These are phyloP conservation scores for Colletotrichum horii DNA, from an alignment of 2,329 filamentous ascomycete species.

Conservation along the genomic window DNA sequence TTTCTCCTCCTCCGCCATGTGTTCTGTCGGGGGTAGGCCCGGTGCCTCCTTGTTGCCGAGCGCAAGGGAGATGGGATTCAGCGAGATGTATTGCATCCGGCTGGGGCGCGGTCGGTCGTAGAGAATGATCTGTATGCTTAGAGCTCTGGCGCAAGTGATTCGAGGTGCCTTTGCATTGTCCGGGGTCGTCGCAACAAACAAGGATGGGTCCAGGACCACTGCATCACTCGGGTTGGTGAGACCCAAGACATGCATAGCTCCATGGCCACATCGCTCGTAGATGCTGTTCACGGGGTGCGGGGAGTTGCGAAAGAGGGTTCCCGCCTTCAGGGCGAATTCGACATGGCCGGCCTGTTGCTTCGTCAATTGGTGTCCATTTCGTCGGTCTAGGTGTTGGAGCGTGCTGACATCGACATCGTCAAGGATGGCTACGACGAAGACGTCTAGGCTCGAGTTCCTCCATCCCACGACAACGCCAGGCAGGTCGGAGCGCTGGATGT, in stretches of 20 bases:
- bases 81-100: conserved; percentile 95
- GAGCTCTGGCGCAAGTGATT: conserved; percentile 73
- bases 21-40: conserved; percentile 32
- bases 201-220: conserved; percentile 68
- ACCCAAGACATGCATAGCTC: conserved; percentile 85
- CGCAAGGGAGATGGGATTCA: conserved; percentile 86
- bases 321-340: conserved; percentile 84
- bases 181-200: conserved; percentile 67
- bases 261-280: conserved; percentile 82
- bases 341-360: conserved; percentile 72
- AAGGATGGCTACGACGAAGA: conserved; percentile 88
- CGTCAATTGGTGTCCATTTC: conserved; percentile 23
- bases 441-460: conserved; percentile 89
- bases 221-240: conserved; percentile 70
- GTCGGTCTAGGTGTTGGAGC: background rate
- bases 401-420: conserved; percentile 84
- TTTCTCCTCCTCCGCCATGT: conserved; percentile 76
- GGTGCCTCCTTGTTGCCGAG: conserved; percentile 72
- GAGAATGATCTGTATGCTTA: conserved; percentile 84
- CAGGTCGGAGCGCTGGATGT: conserved; percentile 72
- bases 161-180: conserved; percentile 64
- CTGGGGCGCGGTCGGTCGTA: conserved; percentile 86
- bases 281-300: conserved; percentile 81
- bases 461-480: conserved; percentile 93
- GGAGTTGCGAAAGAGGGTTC: conserved; percentile 82